phyloP scores from a whole-genome alignment of 2,329 filamentous ascomycete species.

The Penicillium sumatraense region DNA sequence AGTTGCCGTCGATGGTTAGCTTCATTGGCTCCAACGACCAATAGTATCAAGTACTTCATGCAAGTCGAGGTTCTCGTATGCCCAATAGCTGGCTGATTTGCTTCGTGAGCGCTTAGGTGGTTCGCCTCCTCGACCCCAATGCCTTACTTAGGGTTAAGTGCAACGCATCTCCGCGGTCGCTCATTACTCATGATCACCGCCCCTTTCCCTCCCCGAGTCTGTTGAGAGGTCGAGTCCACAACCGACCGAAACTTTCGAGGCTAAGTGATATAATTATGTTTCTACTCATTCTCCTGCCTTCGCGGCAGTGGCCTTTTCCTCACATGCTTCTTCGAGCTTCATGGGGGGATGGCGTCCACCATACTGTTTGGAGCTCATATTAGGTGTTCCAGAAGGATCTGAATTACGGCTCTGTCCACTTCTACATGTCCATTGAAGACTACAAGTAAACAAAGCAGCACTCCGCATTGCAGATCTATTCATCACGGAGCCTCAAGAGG shows the following conservation, averaged over 20 bases:
- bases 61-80: neutral
- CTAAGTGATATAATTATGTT: neutral
- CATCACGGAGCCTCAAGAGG: conserved; percentile 2
- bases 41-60: neutral
- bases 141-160: neutral
- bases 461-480: neutral
- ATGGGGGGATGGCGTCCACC: conserved; percentile 3
- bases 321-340: neutral
- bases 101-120: neutral
- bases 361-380: conserved; percentile 2
- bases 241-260: neutral
- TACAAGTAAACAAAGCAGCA: neutral
- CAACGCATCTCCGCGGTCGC: neutral
- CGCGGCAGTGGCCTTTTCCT: neutral
- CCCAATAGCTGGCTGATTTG: conserved; percentile 1
- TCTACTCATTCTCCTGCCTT: neutral
- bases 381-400: neutral
- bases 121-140: neutral
- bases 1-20: neutral
- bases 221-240: neutral
- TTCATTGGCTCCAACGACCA: neutral
- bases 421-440: neutral
- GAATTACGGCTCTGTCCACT: conserved; percentile 8
- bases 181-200: neutral
- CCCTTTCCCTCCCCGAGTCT: neutral